Conservation (phyloP, 2,329 filamentous ascomycete species). For the Colletotrichum australisinense region DNA sequence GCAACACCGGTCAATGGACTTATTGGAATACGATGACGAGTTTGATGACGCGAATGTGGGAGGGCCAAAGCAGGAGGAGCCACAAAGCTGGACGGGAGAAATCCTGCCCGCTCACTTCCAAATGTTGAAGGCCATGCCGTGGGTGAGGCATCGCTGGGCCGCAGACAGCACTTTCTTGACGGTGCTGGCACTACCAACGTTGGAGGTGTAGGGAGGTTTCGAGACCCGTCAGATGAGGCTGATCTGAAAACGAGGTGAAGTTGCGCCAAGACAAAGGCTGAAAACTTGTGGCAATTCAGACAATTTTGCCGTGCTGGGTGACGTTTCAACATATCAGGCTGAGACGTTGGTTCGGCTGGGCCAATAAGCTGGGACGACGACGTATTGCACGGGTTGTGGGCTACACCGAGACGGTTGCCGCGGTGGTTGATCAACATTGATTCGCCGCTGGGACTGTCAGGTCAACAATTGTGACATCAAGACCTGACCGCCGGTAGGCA, state of each 20-base stretch:
- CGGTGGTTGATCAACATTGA: neutral
- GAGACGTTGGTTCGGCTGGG: conserved; percentile 25
- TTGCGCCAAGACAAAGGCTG: neutral
- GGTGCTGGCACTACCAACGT: neutral
- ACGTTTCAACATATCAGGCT: conserved; percentile 13
- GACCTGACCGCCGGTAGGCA: neutral
- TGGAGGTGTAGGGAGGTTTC: neutral
- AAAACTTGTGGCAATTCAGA: neutral
- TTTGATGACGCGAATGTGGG: neutral
- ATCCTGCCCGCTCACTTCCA: neutral
- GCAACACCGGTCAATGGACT: neutral
- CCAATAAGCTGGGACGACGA: neutral
- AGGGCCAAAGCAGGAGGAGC: neutral
- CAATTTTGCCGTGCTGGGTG: neutral
- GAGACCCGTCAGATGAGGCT: neutral
- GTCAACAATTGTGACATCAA: neutral
- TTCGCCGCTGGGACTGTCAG: neutral
- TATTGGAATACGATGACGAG: neutral
- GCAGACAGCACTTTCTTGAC: neutral
- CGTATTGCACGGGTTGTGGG: neutral
- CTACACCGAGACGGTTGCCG: neutral
- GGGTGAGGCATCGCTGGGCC: neutral
- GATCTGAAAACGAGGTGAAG: neutral
- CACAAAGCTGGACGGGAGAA: neutral
- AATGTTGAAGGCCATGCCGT: conserved; percentile 14